phyloP scores from a whole-genome alignment of 495 filamentous ascomycete species.

The Aspergillus taichungensis region DNA sequence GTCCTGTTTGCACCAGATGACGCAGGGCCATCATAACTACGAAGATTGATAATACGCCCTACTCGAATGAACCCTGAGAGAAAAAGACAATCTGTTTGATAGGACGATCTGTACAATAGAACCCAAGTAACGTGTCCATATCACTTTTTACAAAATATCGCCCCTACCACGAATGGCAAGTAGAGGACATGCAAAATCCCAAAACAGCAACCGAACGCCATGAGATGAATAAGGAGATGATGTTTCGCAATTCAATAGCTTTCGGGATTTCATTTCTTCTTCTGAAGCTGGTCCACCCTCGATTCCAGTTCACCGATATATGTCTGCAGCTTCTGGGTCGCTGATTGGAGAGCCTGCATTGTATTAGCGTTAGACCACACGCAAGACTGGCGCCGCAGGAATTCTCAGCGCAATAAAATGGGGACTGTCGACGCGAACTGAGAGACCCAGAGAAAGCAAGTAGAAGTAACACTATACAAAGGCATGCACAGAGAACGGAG shows the following conservation, averaged over 20 bases:
- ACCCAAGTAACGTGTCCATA: background rate
- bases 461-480: constrained; percentile 3
- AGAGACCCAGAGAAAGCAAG: background rate
- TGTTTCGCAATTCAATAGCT: background rate
- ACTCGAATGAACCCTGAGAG: no score
- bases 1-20: constrained; percentile 21
- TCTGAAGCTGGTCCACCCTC: constrained; percentile 61
- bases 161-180: background rate
- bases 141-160: constrained; percentile 1
- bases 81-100: background rate
- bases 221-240: background rate
- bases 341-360: constrained; percentile 71
- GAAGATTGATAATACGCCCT: background rate
- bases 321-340: constrained; percentile 74
- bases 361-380: background rate
- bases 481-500: background rate
- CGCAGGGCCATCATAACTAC: background rate
- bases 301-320: constrained; percentile 78
- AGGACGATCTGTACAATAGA: no score
- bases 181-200: constrained; percentile 1
- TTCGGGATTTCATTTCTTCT: constrained; percentile 43
- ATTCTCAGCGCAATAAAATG: no score
- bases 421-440: no score
- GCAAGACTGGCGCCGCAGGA: no score
- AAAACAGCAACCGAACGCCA: background rate